Evolutionary conservation across 352 stramenopile genomes (phyloP), one percentile per base, ranked within the genome.

Genomic region (Plasmopara halstedii): DNA sequence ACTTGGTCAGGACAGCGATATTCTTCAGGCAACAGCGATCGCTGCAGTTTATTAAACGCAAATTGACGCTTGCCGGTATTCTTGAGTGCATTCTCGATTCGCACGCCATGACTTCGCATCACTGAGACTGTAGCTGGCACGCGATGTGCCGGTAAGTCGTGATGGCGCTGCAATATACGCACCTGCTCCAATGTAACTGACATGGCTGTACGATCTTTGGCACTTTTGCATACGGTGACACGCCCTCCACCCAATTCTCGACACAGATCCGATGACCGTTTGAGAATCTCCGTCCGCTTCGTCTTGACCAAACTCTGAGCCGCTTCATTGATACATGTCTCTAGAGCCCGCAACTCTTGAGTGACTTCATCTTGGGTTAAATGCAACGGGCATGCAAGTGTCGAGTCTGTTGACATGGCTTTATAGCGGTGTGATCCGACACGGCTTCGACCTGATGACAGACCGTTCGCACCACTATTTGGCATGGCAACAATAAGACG

Each of bases 191-290:
- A 83, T 20, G 94, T 98, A 20, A 98, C 85, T 15, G 95, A 96
- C 95, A 99, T 99, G 37, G 90, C 94, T 27, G 95, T 99, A 33
- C 95, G 83, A 69, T 99, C 95, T 62, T 98, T 99, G 13, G 94
- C 95, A 62, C 80, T 97, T 56, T 98, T 98, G 58, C 95, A 99
- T 38, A 98, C 96, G 0, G 96, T 96, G 14, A 96, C 78, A 34
- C 88, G 87, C 1, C 90, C 93, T 23, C 80, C 94, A 17, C 91
- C 87, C 3, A 99, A 56, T 40, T 87, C 69, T 14, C 83, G 73
- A 56, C 83, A 90, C 31, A 94, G 45, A 39, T 92, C 80, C 0
- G 83, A 81, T 2, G 75, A 88, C 2, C 73, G 77, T 44, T 90
- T 85, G 19, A 94, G 33, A 35, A 94, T 94, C 39, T 94, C 80